These are phyloP conservation scores for Phallus indusiatus DNA, from an alignment of 768 basidiomycete genomes.

Conservation along the genomic window DNA sequence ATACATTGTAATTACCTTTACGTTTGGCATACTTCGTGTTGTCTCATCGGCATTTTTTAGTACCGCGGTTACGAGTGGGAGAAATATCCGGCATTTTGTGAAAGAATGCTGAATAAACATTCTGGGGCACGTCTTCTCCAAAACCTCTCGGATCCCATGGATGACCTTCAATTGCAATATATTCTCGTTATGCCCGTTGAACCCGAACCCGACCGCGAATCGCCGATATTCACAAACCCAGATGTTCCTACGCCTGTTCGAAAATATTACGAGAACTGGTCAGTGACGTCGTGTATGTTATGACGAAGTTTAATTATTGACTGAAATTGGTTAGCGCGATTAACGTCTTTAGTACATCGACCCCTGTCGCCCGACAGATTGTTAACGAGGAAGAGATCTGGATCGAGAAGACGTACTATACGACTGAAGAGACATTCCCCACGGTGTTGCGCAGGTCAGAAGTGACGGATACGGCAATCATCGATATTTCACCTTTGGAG, in stretches of 20 bases:
- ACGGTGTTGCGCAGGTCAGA: constrained; percentile 88
- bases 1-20: constrained; percentile 58
- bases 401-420: constrained; percentile 83
- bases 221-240: constrained; percentile 75
- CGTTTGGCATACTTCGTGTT: background rate
- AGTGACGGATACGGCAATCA: constrained; percentile 56
- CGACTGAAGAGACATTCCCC: constrained; percentile 83
- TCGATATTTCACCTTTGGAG: constrained; percentile 80
- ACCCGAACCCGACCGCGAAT: constrained; percentile 73
- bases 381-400: constrained; percentile 54
- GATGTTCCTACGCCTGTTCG: constrained; percentile 74
- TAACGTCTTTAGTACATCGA: constrained; percentile 69
- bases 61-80: constrained; percentile 96
- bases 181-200: constrained; percentile 83
- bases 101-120: constrained; percentile 86
- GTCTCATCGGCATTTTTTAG: constrained; percentile 27
- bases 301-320: constrained; percentile 4
- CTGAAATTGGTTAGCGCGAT: constrained; percentile 50
- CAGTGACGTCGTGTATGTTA: constrained; percentile 7
- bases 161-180: constrained; percentile 74
- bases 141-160: constrained; percentile 62
- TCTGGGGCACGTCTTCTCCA: constrained; percentile 76
- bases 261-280: constrained; percentile 85
- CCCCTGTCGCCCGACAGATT: constrained; percentile 49
- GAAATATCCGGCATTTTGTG: constrained; percentile 82